Conservation (phyloP, 2,329 filamentous ascomycete genomes). For the Cryphonectria nitschkei region DNA sequence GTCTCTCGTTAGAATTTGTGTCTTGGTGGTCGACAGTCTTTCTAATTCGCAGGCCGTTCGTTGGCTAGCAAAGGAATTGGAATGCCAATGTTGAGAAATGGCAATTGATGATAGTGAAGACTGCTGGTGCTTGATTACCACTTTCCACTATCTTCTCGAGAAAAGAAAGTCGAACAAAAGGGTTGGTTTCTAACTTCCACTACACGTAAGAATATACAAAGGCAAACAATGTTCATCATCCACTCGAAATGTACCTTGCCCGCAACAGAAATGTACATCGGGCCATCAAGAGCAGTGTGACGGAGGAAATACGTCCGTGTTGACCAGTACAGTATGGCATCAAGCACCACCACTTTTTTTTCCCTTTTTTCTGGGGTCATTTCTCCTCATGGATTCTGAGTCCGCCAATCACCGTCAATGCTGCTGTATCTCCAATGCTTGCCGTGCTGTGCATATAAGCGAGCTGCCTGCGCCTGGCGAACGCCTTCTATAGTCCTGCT, state of each 20-base stretch:
- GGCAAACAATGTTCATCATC: not conserved
- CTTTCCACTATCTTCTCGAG: too few species aligned
- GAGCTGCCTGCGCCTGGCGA: too few species aligned
- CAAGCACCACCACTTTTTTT: not conserved
- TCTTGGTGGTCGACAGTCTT: too few species aligned
- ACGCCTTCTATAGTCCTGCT: too few species aligned
- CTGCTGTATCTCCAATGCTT: not conserved
- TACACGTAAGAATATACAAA: not conserved
- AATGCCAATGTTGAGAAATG: not conserved
- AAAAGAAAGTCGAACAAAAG: not conserved
- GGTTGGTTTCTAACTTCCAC: not conserved
- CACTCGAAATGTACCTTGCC: not conserved
- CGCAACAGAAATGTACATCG: not conserved
- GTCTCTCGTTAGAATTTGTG: not conserved
- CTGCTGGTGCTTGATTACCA: too few species aligned
- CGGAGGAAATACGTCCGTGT: slow-evolving; percentile 1
- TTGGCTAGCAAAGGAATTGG: not conserved
- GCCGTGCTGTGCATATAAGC: not conserved
- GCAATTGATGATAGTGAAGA: too few species aligned
- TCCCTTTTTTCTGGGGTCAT: not conserved
- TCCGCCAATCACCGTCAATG: not conserved
- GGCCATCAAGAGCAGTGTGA: not conserved
- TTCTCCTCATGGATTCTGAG: not conserved
- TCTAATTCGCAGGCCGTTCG: too few species aligned
- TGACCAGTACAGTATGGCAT: not conserved